Evolutionary conservation across 2,329 filamentous ascomycete species (phyloP).

Genomic region (Pseudogymnoascus sp.): DNA sequence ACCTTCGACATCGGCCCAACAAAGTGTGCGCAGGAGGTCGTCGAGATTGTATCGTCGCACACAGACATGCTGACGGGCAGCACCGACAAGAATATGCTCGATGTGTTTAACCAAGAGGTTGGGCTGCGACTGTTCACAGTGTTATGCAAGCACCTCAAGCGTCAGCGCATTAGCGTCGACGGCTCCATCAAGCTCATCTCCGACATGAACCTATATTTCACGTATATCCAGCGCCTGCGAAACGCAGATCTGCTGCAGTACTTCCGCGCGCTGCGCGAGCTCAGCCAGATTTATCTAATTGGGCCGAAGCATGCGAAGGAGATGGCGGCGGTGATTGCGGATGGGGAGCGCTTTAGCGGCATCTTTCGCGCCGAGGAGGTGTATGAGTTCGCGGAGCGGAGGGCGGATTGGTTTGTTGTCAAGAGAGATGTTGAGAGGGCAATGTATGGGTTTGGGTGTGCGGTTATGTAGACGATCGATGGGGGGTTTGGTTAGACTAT

Average conservation of each 20-base stretch:
- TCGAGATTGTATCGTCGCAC: constrained; percentile 78
- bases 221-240: constrained; percentile 70
- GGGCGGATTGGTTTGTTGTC: constrained; percentile 92
- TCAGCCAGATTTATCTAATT: constrained; percentile 93
- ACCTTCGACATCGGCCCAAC: constrained; percentile 62
- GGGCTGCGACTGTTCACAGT: constrained; percentile 85
- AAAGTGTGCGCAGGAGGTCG: constrained; percentile 67
- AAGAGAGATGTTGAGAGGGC: constrained; percentile 83
- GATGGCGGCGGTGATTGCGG: constrained; percentile 89
- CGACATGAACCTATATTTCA: constrained; percentile 90
- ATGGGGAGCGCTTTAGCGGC: constrained; percentile 79
- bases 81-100: constrained; percentile 95
- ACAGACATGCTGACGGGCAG: constrained; percentile 89
- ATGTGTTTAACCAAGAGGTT: constrained; percentile 97
- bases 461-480: constrained; percentile 56
- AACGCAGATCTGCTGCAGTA: constrained; percentile 82
- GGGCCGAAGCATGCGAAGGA: constrained; percentile 82
- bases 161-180: constrained; percentile 81
- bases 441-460: constrained; percentile 93
- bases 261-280: constrained; percentile 82
- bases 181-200: constrained; percentile 90
- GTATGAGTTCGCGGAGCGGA: constrained; percentile 88
- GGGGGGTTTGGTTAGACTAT: neutral
- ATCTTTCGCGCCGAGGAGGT: constrained; percentile 95
- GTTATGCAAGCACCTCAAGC: constrained; percentile 94